phyloP scores from a whole-genome alignment of 805 yeast species.

The Myxozyma sirexii region DNA sequence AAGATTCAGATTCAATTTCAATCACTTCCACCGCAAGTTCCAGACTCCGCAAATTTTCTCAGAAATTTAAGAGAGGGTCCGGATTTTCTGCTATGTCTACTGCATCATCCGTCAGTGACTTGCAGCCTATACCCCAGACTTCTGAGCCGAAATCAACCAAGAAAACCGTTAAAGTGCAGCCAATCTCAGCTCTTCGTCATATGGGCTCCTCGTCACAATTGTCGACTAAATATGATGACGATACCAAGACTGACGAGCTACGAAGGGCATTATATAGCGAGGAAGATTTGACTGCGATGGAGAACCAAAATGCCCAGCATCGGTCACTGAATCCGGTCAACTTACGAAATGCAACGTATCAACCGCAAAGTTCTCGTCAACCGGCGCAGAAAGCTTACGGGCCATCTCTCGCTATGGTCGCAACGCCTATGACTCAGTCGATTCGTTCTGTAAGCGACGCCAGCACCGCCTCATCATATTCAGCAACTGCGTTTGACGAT shows the following conservation, averaged over 20 bases:
- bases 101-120: not conserved
- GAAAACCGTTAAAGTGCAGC: slow-evolving; percentile 2
- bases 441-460: not conserved
- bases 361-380: not conserved
- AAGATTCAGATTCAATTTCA: slow-evolving; percentile 16
- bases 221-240: not conserved
- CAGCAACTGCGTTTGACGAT: not conserved
- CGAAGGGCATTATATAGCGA: slow-evolving; percentile 3
- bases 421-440: not conserved
- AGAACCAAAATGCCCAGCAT: not conserved
- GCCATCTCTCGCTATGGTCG: not conserved
- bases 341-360: not conserved
- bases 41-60: slow-evolving; percentile 15
- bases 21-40: slow-evolving; percentile 14
- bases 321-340: not conserved
- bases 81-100: slow-evolving; percentile 3
- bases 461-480: not conserved
- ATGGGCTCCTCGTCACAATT: slow-evolving; percentile 5
- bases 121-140: not conserved
- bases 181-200: slow-evolving; percentile 6
- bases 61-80: slow-evolving; percentile 13
- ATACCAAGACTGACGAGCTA: not conserved
- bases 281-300: slow-evolving; percentile 5
- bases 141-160: not conserved
- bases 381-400: not conserved